Conservation (phyloP, 768 basidiomycete species). For the Sporobolomyces pararoseus region DNA sequence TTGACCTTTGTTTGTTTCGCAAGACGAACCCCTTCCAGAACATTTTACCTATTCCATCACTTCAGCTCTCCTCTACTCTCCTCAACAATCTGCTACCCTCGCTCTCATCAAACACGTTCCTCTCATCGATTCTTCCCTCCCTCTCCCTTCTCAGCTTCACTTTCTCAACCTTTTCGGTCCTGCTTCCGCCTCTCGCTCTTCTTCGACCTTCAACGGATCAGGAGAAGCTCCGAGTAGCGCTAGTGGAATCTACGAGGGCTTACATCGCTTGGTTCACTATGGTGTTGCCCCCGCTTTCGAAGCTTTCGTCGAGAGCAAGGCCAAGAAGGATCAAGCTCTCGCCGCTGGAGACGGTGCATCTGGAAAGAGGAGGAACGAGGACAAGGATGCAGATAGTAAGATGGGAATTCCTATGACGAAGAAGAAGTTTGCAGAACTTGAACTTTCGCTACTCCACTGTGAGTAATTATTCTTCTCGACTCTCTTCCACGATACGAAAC, state of each 20-base stretch:
- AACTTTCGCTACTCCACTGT: constrained; percentile 79
- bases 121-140: constrained; percentile 71
- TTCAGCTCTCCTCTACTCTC: constrained; percentile 70
- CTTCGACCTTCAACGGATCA: constrained; percentile 45
- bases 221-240: constrained; percentile 58
- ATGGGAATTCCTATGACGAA: constrained; percentile 92
- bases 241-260: constrained; percentile 74
- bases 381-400: constrained; percentile 52
- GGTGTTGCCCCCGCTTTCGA: constrained; percentile 99
- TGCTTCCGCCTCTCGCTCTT: constrained; percentile 39
- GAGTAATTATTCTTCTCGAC: not conserved
- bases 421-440: constrained; percentile 98
- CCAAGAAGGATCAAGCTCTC: constrained; percentile 51
- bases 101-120: constrained; percentile 86
- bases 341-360: constrained; percentile 11
- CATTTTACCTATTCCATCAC: constrained; percentile 48
- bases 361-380: constrained; percentile 27
- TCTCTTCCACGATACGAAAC: too few relatives aligned
- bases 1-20: not conserved
- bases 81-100: constrained; percentile 75
- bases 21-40: constrained; percentile 12
- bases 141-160: constrained; percentile 80
- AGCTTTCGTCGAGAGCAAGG: constrained; percentile 84
- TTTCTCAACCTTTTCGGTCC: constrained; percentile 73
- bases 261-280: constrained; percentile 89